Conservation (phyloP, 2,329 filamentous ascomycete genomes). For the Cadophora sp. region DNA sequence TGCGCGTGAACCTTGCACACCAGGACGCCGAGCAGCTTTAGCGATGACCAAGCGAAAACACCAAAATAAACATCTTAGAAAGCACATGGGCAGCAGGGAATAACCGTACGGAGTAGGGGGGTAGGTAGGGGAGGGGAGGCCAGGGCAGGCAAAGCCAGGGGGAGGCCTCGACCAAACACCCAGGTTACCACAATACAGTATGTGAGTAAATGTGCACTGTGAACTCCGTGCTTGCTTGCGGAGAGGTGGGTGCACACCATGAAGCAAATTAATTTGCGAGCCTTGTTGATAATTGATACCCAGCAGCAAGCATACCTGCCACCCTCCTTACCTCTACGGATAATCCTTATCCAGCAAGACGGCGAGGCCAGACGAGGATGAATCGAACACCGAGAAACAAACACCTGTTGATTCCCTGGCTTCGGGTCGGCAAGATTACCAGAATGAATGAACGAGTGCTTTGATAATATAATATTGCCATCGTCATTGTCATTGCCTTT, state of each 20-base stretch:
- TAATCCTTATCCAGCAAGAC: constrained; percentile 6
- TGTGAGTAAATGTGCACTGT: not conserved
- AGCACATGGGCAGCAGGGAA: constrained; percentile 34
- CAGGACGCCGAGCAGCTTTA: not conserved
- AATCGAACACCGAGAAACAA: constrained; percentile 39
- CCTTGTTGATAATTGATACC: not conserved
- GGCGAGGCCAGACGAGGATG: not conserved
- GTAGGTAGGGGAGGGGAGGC: not conserved
- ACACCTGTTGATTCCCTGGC: constrained; percentile 2
- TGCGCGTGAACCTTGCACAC: not conserved
- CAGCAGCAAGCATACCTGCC: not conserved
- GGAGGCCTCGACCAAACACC: not conserved
- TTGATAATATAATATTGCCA: not conserved
- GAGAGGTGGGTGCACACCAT: not conserved
- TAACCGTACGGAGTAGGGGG: not conserved
- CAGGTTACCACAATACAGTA: not conserved
- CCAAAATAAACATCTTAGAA: constrained; percentile 44
- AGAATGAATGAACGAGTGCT: not conserved
- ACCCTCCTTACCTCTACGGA: not conserved
- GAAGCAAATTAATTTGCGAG: not conserved
- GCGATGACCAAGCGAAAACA: constrained; percentile 20
- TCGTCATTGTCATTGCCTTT: not conserved
- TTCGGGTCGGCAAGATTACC: constrained; percentile 19
- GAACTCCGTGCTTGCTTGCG: not conserved
- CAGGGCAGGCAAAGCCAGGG: not conserved